phyloP scores from a whole-genome alignment of 495 filamentous ascomycete genomes.

The Trichoderma erinaceum region DNA sequence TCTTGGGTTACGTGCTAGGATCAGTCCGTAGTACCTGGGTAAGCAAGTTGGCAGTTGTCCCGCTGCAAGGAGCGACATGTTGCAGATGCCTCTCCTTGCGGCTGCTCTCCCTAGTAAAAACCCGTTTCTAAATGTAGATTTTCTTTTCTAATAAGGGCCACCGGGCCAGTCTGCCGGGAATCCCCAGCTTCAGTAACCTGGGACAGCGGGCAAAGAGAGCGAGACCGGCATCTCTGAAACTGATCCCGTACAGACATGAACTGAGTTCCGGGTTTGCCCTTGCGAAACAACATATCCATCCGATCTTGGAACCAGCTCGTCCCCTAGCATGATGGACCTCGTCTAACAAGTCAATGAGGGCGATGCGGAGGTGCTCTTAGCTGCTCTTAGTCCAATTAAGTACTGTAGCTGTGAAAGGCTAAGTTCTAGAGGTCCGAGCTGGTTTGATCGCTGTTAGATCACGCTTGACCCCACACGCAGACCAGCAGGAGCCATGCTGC shows the following conservation, averaged over 20 bases:
- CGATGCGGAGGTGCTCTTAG: background rate
- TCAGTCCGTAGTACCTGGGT: too few relatives aligned
- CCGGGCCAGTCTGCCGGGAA: slow-evolving; percentile 6
- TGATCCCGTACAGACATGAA: background rate
- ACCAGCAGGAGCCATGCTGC: background rate
- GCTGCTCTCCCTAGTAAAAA: background rate
- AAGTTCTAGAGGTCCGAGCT: background rate
- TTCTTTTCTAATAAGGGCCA: background rate
- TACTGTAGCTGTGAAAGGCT: background rate
- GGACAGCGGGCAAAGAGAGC: background rate
- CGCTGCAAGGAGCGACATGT: background rate
- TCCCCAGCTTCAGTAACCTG: background rate
- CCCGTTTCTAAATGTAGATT: background rate
- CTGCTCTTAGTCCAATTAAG: background rate
- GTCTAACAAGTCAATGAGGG: too few relatives aligned
- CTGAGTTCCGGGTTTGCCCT: background rate
- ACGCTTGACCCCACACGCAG: background rate
- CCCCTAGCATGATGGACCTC: background rate
- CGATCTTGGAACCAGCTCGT: background rate
- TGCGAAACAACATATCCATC: too few relatives aligned
- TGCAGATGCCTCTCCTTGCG: background rate
- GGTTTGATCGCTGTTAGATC: background rate
- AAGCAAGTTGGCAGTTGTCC: background rate
- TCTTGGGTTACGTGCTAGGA: too few relatives aligned
- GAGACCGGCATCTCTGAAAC: background rate